Conservation (phyloP, 345 rosid species). For the Crucihimalaya himalaica region DNA sequence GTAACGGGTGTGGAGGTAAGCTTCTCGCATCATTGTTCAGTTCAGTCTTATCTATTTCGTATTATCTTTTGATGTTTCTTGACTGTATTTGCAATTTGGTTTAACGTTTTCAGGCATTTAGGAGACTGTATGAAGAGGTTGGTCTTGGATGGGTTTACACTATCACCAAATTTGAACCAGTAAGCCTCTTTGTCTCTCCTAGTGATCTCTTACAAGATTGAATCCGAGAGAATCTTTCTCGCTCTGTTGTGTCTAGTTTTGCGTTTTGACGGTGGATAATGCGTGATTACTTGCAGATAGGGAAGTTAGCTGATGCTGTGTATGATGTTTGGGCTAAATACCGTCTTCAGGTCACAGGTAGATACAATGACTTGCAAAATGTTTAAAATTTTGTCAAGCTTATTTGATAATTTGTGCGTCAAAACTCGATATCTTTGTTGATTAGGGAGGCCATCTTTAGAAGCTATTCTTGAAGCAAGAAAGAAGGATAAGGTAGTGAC, state of each 20-base stretch:
- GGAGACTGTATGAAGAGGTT: slow-evolving; percentile 75
- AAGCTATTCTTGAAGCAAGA: slow-evolving; percentile 64
- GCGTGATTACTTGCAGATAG: slow-evolving; percentile 49
- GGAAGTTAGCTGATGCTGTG: slow-evolving; percentile 65
- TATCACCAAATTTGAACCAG: slow-evolving; percentile 83
- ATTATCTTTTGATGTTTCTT: too few relatives aligned
- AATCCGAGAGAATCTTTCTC: not conserved
- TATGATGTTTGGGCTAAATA: slow-evolving; percentile 87
- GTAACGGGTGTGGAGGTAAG: slow-evolving; percentile 87
- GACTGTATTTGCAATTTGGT: not conserved
- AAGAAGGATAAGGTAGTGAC: slow-evolving; percentile 61
- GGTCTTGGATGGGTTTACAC: slow-evolving; percentile 95
- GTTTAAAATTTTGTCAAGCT: not conserved
- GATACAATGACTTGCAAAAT: not conserved
- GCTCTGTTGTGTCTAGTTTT: not conserved
- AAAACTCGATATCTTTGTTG: not conserved
- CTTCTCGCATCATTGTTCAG: not conserved
- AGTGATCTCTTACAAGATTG: not conserved
- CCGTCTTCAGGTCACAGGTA: slow-evolving; percentile 83
- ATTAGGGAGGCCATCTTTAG: slow-evolving; percentile 77
- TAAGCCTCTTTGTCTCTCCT: slow-evolving; percentile 36
- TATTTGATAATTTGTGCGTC: not conserved
- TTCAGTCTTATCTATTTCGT: not conserved
- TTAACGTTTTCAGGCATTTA: slow-evolving; percentile 67
- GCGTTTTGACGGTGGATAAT: not conserved